Evolutionary conservation across 176 grass and related monocot genomes (phyloP).

Genomic region (Luzula sylvatica): DNA sequence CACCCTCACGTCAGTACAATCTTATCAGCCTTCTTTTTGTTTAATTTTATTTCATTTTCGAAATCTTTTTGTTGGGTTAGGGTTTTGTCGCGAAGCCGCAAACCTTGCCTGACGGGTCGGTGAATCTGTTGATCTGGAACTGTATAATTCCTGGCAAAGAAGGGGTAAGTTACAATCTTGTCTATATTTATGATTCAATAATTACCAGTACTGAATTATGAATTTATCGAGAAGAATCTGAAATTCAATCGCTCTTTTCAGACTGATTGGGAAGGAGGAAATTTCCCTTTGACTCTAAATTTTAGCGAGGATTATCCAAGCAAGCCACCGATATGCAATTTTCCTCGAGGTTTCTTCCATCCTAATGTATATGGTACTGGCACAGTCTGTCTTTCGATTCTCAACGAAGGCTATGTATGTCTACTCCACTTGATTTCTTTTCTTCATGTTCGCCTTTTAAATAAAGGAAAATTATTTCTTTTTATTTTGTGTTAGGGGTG

Average conservation of each 20-base stretch:
- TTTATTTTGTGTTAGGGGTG: constrained; percentile 36
- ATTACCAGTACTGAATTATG: neutral
- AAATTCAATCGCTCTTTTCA: constrained; percentile 34
- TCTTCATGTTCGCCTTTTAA: no score
- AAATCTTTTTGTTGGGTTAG: constrained; percentile 24
- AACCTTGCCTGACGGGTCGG: constrained; percentile 68
- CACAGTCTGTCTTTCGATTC: constrained; percentile 67
- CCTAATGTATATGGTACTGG: constrained; percentile 62
- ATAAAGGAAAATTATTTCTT: no score
- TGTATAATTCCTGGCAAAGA: constrained; percentile 71
- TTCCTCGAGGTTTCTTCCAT: constrained; percentile 75
- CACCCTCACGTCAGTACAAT: constrained; percentile 42
- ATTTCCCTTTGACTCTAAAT: constrained; percentile 45
- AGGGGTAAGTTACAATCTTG: constrained; percentile 38
- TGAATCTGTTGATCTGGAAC: constrained; percentile 73
- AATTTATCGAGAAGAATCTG: neutral
- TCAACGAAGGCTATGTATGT: constrained; percentile 34
- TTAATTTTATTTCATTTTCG: neutral
- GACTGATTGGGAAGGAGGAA: constrained; percentile 93
- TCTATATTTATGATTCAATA: neutral
- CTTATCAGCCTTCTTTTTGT: neutral
- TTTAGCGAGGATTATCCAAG: constrained; percentile 68
- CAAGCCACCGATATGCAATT: constrained; percentile 58
- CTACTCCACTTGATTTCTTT: no score
- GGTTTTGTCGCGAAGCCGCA: constrained; percentile 85